Evolutionary conservation across 257 asterid genomes (phyloP).

Genomic region (Solanum commersonii): DNA sequence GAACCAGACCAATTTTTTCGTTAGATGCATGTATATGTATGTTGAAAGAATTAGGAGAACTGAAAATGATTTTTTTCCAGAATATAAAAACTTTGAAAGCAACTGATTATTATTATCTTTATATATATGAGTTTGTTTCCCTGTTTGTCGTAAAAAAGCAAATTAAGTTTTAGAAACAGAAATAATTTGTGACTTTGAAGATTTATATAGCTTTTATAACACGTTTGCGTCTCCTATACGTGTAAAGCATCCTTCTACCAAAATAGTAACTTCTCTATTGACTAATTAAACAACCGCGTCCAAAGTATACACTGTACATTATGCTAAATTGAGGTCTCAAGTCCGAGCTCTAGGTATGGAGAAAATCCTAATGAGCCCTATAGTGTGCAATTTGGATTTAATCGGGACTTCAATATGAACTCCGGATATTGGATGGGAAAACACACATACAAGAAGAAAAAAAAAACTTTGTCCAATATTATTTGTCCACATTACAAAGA

Average conservation of each 20-base stretch:
- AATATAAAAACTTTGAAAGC: not conserved
- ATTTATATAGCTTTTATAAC: not conserved
- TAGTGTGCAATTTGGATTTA: accelerated
- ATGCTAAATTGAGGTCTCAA: not conserved
- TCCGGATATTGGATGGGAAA: accelerated
- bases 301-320: not conserved
- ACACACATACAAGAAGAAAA: accelerated
- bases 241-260: not conserved
- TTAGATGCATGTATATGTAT: slow-evolving; percentile 7
- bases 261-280: not conserved
- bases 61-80: not conserved
- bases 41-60: not conserved
- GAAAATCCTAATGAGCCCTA: not conserved
- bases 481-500: not conserved
- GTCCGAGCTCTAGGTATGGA: accelerated
- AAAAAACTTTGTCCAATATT: no score
- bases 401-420: no score
- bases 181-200: not conserved
- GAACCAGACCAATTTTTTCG: slow-evolving; percentile 12
- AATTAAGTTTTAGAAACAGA: not conserved
- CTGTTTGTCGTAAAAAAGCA: not conserved
- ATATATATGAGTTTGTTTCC: slow-evolving; percentile 4
- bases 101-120: not conserved
- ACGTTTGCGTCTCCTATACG: slow-evolving; percentile 24
- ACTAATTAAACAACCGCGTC: not conserved